Conservation (phyloP, 371 early-diverging fungal genomes). For the Catenaria anguillulae region DNA sequence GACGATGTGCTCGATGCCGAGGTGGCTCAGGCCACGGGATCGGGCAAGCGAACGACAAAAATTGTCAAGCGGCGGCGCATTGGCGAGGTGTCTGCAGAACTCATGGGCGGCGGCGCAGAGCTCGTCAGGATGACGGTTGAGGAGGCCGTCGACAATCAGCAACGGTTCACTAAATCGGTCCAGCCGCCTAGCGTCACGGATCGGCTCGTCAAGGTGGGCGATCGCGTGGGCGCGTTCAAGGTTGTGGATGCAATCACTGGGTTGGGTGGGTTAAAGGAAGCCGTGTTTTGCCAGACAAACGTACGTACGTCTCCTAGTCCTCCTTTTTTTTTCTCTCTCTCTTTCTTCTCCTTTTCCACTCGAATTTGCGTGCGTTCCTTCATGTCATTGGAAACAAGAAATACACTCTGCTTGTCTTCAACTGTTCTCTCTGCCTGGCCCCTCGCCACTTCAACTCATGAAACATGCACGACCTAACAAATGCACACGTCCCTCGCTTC, state of each 20-base stretch:
- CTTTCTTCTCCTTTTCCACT: neutral
- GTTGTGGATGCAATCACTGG: neutral
- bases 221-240: neutral
- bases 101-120: neutral
- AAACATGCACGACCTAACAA: too few species aligned
- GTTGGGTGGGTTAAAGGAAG: constrained; percentile 3
- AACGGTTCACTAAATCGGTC: too few species aligned
- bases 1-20: too few species aligned
- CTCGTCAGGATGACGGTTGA: neutral
- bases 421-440: constrained; percentile 66
- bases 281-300: neutral
- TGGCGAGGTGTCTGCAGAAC: too few species aligned
- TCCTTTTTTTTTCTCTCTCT: neutral
- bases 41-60: too few species aligned
- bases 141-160: too few species aligned
- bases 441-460: too few species aligned
- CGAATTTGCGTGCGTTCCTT: constrained; percentile 4
- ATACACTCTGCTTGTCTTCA: constrained; percentile 21
- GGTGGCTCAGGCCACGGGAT: too few species aligned
- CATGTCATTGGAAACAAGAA: too few species aligned
- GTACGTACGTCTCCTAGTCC: neutral
- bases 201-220: neutral
- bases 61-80: neutral
- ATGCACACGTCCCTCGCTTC: too few species aligned
- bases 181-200: too few species aligned